A percentile compares a stretch with the other conserved stretches of the same genome.
Conservation (phyloP, 2,329 filamentous ascomycete species). For the Cryphonectria radicalis region DNA sequence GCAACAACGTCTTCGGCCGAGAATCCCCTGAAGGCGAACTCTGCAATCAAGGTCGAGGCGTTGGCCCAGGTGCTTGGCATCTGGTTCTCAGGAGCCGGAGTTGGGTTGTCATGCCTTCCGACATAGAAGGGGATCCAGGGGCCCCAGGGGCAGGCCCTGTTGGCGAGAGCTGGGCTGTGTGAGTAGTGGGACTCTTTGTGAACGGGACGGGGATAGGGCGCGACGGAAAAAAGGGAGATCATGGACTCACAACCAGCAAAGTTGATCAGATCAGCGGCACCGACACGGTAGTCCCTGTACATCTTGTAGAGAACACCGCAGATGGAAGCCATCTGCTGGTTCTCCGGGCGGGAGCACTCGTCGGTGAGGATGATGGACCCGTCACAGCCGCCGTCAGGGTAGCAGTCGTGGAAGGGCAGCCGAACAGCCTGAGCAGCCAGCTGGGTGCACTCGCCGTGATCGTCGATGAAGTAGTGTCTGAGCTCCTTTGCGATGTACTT, state of each 20-base stretch:
- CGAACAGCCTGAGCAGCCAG: conserved; percentile 24
- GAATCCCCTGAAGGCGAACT: conserved; percentile 35
- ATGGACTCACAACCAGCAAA: conserved; percentile 23
- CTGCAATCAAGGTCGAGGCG: conserved; percentile 30
- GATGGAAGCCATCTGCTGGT: conserved; percentile 18
- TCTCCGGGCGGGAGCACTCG: conserved; percentile 21
- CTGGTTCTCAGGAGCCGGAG: conserved; percentile 31
- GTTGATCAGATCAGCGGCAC: conserved; percentile 27
- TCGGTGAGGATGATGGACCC: conserved; percentile 26
- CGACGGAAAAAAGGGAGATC: no score
- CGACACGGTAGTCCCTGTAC: conserved; percentile 8
- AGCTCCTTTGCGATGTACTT: conserved; percentile 20
- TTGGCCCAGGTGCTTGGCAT: conserved; percentile 30
- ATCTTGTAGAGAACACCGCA: conserved; percentile 19
- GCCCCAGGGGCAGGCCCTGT: conserved; percentile 33
- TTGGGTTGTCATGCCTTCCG: conserved; percentile 35
- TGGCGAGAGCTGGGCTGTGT: conserved; percentile 33
- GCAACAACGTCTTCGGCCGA: conserved; percentile 35
- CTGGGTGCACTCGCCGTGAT: conserved; percentile 16
- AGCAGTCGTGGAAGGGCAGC: conserved; percentile 29
- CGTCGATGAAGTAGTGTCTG: conserved; percentile 22
- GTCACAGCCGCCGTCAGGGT: conserved; percentile 26
- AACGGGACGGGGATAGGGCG: not conserved
- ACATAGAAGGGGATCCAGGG: conserved; percentile 35
- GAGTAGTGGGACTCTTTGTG: not conserved